Evolutionary conservation across 768 basidiomycete genomes (phyloP).

Genomic region (Leucocoprinus sp.): DNA sequence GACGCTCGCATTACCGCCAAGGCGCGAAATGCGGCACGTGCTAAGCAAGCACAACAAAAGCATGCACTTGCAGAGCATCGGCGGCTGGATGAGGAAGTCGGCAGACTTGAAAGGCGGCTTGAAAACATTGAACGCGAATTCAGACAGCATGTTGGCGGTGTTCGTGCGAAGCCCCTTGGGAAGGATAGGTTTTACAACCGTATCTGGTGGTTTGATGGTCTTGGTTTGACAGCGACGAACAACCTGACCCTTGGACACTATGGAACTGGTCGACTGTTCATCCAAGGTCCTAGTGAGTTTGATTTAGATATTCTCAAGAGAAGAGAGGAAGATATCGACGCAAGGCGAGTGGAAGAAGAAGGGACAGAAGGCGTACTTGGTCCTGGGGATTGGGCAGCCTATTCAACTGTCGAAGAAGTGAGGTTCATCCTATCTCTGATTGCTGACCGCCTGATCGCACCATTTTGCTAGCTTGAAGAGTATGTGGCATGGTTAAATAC

Average conservation of each 20-base stretch:
- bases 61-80: slow-evolving; percentile 79
- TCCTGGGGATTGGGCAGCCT: slow-evolving; percentile 85
- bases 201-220: slow-evolving; percentile 98
- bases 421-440: slow-evolving; percentile 16
- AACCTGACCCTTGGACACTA: slow-evolving; percentile 43
- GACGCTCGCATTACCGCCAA: slow-evolving; percentile 43
- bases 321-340: slow-evolving; percentile 51
- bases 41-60: slow-evolving; percentile 72
- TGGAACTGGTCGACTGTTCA: slow-evolving; percentile 82
- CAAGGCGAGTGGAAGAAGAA: slow-evolving; percentile 68
- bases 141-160: slow-evolving; percentile 75
- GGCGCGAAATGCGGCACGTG: slow-evolving; percentile 71
- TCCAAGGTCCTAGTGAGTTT: slow-evolving; percentile 85
- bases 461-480: slow-evolving; percentile 56
- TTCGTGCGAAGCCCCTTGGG: slow-evolving; percentile 84
- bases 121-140: slow-evolving; percentile 92
- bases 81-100: slow-evolving; percentile 81
- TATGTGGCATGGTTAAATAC: slow-evolving; percentile 86
- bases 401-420: slow-evolving; percentile 84
- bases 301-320: slow-evolving; percentile 67
- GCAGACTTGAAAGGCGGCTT: slow-evolving; percentile 70
- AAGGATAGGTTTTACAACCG: slow-evolving; percentile 91
- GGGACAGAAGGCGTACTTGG: slow-evolving; percentile 66
- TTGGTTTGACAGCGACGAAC: slow-evolving; percentile 75
- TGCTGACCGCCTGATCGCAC: slow-evolving; percentile 10